A percentile compares a stretch with the other conserved stretches of the same genome.
Conservation (phyloP, 805 yeast genomes). For the Wickerhamiella azyma region DNA sequence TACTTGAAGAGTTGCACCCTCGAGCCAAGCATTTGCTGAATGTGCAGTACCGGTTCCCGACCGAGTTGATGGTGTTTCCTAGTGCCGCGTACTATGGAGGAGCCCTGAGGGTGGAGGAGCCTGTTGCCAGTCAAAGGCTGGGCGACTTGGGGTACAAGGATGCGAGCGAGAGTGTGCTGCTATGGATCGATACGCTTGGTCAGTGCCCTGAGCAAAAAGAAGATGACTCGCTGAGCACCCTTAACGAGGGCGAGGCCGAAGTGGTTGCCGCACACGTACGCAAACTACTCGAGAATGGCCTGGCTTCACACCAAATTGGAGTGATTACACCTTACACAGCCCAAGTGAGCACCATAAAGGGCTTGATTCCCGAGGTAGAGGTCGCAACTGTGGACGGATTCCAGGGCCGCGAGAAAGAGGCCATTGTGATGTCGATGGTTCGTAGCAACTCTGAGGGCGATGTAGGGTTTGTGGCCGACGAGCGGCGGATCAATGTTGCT, state of each 20-base stretch:
- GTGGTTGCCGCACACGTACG: slow-evolving; percentile 46
- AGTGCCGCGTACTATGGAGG: slow-evolving; percentile 52
- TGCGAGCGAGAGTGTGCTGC: slow-evolving; percentile 36
- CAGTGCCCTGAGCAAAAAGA: slow-evolving; percentile 40
- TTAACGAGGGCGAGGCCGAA: slow-evolving; percentile 61
- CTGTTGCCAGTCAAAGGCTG: slow-evolving; percentile 41
- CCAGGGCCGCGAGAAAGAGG: slow-evolving; percentile 91
- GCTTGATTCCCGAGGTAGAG: slow-evolving; percentile 39
- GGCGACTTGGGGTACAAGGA: slow-evolving; percentile 36
- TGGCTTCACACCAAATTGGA: slow-evolving; percentile 52
- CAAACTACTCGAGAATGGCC: slow-evolving; percentile 39
- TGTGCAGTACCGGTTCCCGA: slow-evolving; percentile 81
- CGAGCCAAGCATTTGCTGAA: slow-evolving; percentile 47
- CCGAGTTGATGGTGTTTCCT: slow-evolving; percentile 63
- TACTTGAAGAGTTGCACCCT: slow-evolving; percentile 42
- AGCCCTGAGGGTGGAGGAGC: slow-evolving; percentile 44
- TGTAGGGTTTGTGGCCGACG: slow-evolving; percentile 73
- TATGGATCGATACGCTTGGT: slow-evolving; percentile 93
- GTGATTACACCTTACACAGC: slow-evolving; percentile 84
- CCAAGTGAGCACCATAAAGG: slow-evolving; percentile 55
- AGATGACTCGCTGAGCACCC: slow-evolving; percentile 29
- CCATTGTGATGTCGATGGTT: slow-evolving; percentile 65
- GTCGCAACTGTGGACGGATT: slow-evolving; percentile 90
- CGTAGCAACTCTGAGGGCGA: slow-evolving; percentile 59
- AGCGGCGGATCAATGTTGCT: slow-evolving; percentile 78